Conservation (phyloP, 345 rosid species). For the Eucalyptus guilfoylei region DNA sequence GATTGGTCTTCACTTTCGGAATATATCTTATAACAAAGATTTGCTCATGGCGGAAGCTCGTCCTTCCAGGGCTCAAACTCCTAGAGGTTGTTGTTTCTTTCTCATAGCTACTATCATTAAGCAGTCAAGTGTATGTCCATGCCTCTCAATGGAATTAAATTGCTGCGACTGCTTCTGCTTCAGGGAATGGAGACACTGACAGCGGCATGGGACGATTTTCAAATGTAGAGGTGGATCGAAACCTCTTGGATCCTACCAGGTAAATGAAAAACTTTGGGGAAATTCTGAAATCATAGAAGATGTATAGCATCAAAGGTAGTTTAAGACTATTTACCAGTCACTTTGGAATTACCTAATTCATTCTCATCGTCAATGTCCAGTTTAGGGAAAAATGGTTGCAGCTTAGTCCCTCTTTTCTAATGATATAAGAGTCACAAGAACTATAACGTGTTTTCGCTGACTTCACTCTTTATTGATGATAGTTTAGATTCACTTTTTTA, state of each 20-base stretch:
- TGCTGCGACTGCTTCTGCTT: background rate
- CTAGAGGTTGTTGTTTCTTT: slow-evolving; percentile 5
- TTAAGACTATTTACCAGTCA: background rate
- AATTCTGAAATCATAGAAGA: background rate
- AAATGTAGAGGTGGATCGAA: slow-evolving; percentile 40
- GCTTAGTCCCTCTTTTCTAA: background rate
- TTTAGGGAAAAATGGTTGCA: background rate
- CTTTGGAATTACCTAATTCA: background rate
- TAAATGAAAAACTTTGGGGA: slow-evolving; percentile 6
- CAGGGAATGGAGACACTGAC: slow-evolving; percentile 37
- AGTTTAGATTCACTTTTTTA: background rate
- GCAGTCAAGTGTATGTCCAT: background rate
- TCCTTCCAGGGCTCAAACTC: slow-evolving; percentile 3
- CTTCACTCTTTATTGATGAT: background rate
- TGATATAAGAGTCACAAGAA: background rate
- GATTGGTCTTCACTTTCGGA: slow-evolving; percentile 53
- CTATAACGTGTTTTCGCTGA: background rate
- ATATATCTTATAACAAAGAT: background rate
- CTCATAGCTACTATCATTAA: background rate
- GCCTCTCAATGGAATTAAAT: background rate
- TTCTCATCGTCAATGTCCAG: background rate
- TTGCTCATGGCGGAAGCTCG: background rate
- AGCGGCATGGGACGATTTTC: slow-evolving; percentile 26
- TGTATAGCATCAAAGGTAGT: background rate
- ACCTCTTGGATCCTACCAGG: slow-evolving; percentile 53